Conservation (phyloP, 192 early-diverging fungal species). For the Radiomyces spectabilis region DNA sequence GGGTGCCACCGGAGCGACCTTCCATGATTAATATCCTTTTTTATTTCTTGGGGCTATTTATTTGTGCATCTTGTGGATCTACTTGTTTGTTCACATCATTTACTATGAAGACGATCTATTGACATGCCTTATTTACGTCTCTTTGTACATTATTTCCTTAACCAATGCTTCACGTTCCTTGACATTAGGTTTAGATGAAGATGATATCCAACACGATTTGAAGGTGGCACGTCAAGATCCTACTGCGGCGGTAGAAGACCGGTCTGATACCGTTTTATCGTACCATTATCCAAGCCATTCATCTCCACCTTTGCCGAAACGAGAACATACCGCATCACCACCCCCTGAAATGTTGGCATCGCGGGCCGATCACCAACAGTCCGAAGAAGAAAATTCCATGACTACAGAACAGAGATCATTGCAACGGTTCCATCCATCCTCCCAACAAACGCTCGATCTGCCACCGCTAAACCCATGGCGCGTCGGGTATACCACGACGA, state of each 20-base stretch:
- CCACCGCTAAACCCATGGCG: no score
- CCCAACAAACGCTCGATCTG: no score
- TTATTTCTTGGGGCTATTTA: no score
- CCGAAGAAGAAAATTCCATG: no score
- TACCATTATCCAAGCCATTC: background rate
- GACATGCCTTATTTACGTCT: background rate
- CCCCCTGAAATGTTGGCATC: slow-evolving; percentile 13
- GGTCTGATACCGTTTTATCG: slow-evolving; percentile 6
- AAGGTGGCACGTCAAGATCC: no score
- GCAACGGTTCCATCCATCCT: no score
- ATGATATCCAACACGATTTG: slow-evolving; percentile 18
- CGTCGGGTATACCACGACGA: no score
- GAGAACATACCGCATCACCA: slow-evolving; percentile 8
- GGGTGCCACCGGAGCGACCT: slow-evolving; percentile 27
- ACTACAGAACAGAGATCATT: no score
- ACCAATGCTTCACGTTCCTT: slow-evolving; percentile 19
- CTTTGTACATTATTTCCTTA: slow-evolving; percentile 7
- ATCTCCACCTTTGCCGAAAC: background rate
- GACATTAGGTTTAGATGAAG: slow-evolving; percentile 19
- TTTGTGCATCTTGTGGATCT: no score
- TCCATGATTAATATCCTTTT: slow-evolving; percentile 36
- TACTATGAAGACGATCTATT: background rate
- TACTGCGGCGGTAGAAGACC: no score
- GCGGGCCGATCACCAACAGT: slow-evolving; percentile 18
- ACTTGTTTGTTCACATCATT: background rate